Evolutionary conservation across 1,139 yeast species (phyloP).

Genomic region (Ogataea hybrid): DNA sequence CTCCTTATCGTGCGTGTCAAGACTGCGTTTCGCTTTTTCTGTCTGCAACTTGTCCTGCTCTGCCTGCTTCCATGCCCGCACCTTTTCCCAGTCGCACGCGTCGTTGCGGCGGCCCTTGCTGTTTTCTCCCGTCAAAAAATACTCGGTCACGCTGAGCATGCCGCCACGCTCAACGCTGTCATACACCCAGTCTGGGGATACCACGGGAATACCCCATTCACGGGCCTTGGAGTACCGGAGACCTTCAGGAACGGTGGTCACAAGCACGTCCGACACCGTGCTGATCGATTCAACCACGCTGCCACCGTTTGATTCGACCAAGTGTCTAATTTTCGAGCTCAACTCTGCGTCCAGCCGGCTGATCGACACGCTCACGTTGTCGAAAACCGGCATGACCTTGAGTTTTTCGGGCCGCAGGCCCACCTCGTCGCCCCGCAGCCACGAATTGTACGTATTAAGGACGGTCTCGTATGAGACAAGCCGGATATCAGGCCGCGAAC

Average conservation of each 20-base stretch:
- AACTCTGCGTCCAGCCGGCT: constrained; percentile 24
- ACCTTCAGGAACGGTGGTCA: constrained; percentile 53
- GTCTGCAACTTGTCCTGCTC: no score
- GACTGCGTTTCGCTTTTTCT: no score
- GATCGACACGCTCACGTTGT: constrained; percentile 25
- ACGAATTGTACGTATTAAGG: constrained; percentile 41
- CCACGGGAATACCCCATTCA: constrained; percentile 65
- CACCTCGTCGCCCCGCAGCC: constrained; percentile 51
- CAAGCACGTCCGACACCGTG: constrained; percentile 46
- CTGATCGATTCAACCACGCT: constrained; percentile 62
- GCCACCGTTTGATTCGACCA: constrained; percentile 47
- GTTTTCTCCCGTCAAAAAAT: constrained; percentile 34
- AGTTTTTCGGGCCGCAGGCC: constrained; percentile 17
- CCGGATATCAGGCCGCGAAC: constrained; percentile 55
- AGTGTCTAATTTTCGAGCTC: constrained; percentile 32
- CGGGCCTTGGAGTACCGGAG: constrained; percentile 58
- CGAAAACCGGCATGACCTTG: constrained; percentile 20
- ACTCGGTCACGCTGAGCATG: constrained; percentile 49
- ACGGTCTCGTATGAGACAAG: constrained; percentile 51
- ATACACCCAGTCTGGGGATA: constrained; percentile 73
- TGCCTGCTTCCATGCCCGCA: constrained; percentile 28
- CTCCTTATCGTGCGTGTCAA: no score
- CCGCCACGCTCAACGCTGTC: constrained; percentile 65
- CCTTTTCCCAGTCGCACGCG: constrained; percentile 51
- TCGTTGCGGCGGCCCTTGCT: constrained; percentile 37